phyloP scores from a whole-genome alignment of 345 rosid species.

The Pseudoturritis turrita region DNA sequence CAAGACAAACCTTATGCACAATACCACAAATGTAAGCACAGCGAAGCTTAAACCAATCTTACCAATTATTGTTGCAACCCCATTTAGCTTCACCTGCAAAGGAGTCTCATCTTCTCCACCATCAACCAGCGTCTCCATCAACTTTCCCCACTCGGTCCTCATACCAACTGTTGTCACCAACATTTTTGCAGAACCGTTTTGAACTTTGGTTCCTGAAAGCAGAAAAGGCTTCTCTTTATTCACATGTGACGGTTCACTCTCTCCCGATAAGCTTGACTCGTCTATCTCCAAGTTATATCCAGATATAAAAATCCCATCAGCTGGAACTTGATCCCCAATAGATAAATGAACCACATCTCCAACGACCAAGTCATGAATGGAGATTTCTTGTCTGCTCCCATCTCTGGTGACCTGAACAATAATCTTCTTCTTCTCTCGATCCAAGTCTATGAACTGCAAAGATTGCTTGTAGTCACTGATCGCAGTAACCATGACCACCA shows the following conservation, averaged over 20 bases:
- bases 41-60: conserved; percentile 62
- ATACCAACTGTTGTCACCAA: conserved; percentile 67
- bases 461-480: conserved; percentile 89
- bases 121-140: conserved; percentile 55
- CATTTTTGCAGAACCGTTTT: conserved; percentile 62
- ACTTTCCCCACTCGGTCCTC: conserved; percentile 71
- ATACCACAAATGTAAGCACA: conserved; percentile 55
- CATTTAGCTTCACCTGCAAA: conserved; percentile 60
- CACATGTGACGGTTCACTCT: conserved; percentile 37
- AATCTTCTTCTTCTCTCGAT: conserved; percentile 77
- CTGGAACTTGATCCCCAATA: conserved; percentile 82
- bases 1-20: conserved; percentile 47
- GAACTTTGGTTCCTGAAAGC: conserved; percentile 56
- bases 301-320: conserved; percentile 47
- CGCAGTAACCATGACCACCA: conserved; percentile 81
- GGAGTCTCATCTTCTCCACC: conserved; percentile 64
- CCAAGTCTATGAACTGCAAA: conserved; percentile 79
- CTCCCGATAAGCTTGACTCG: conserved; percentile 56
- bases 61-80: conserved; percentile 59
- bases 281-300: conserved; percentile 44
- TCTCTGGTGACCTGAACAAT: conserved; percentile 69
- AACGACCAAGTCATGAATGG: conserved; percentile 76
- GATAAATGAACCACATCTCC: conserved; percentile 82
- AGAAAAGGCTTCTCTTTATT: conserved; percentile 41
- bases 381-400: conserved; percentile 56